These are phyloP conservation scores for Bolboschoenoplectus hybrid DNA, from an alignment of 202 grass and related monocot species.

Conservation along the genomic window DNA sequence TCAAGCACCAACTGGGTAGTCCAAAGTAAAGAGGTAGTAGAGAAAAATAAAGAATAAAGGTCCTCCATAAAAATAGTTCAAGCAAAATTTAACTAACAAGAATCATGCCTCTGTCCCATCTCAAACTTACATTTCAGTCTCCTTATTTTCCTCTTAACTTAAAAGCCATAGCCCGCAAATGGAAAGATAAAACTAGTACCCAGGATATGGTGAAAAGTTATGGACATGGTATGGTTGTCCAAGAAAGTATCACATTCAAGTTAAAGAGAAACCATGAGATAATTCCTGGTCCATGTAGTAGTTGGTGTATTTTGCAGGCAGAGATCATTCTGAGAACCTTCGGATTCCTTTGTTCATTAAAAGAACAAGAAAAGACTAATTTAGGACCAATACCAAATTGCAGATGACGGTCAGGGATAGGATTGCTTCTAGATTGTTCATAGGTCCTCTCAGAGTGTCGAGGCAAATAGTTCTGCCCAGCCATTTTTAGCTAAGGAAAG, in stretches of 20 bases:
- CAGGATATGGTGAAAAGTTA: background rate
- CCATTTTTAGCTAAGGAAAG: constrained; percentile 3
- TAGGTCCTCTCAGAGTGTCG: constrained; percentile 28
- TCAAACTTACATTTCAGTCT: background rate
- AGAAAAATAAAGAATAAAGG: background rate
- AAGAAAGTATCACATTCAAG: background rate
- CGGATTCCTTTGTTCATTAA: background rate
- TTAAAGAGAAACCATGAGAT: background rate
- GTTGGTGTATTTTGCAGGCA: constrained; percentile 4
- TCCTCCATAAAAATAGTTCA: background rate
- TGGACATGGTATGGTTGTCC: background rate
- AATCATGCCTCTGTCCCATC: background rate
- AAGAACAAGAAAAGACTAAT: background rate
- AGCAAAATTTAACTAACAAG: background rate
- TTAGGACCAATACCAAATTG: constrained; percentile 31
- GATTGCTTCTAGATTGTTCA: constrained; percentile 36
- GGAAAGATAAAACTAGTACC: background rate
- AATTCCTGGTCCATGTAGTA: background rate
- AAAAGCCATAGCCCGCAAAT: background rate
- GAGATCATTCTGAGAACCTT: background rate
- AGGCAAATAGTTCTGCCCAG: constrained; percentile 36
- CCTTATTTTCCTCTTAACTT: background rate
- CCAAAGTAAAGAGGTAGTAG: background rate
- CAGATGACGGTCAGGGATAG: constrained; percentile 5
- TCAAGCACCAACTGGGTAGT: background rate